Conservation (phyloP, 2,329 filamentous ascomycete species). For the Lachnellula willkommii region DNA sequence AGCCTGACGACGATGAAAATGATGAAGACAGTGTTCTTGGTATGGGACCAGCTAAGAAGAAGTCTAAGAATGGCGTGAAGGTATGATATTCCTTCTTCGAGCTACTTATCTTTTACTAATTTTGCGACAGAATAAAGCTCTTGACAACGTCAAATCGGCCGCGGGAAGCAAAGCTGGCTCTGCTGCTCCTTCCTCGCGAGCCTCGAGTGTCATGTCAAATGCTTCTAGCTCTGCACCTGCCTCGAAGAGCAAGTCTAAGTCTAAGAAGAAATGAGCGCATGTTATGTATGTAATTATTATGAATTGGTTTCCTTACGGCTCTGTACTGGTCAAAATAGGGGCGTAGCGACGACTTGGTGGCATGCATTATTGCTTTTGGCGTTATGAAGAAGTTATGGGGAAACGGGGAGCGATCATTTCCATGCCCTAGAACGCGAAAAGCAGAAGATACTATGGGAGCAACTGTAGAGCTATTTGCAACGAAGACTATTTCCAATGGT, state of each 20-base stretch:
- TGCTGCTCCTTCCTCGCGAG: conserved; percentile 66
- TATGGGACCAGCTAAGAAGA: conserved; percentile 87
- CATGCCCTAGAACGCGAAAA: not conserved
- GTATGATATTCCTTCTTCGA: conserved; percentile 22
- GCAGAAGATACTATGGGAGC: not conserved
- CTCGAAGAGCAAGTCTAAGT: conserved; percentile 40
- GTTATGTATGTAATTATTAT: conserved; percentile 13
- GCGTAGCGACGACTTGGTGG: conserved; percentile 15
- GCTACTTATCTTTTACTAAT: conserved; percentile 15
- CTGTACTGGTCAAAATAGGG: conserved; percentile 18
- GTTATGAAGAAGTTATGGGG: conserved; percentile 3
- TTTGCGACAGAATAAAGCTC: conserved; percentile 72
- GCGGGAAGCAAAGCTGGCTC: conserved; percentile 69
- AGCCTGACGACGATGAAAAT: conserved; percentile 74
- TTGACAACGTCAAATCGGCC: conserved; percentile 76
- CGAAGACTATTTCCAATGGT: not conserved
- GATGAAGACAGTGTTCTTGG: conserved; percentile 77
- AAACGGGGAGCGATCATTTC: not conserved
- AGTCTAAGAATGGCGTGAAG: conserved; percentile 83
- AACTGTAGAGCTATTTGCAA: not conserved
- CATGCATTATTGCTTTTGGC: conserved; percentile 20
- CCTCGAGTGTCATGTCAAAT: conserved; percentile 80
- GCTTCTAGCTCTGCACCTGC: conserved; percentile 47
- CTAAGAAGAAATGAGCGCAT: conserved; percentile 46
- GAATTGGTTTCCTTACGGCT: conserved; percentile 11